Evolutionary conservation across 345 rosid genomes (phyloP).

Genomic region (Alliaria petiolata): DNA sequence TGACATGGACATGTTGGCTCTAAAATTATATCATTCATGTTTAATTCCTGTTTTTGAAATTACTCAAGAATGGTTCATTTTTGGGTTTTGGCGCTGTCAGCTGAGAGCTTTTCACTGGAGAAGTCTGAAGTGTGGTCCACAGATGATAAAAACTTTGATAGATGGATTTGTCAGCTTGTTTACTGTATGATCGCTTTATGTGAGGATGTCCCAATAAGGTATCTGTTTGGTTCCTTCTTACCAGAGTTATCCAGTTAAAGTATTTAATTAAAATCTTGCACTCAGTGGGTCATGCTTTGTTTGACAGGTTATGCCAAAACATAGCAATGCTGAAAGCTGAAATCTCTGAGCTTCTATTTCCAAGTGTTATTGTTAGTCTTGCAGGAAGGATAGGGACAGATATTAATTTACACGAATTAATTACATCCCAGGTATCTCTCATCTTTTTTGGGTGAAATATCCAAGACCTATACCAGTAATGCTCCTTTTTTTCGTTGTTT

Average conservation of each 20-base stretch:
- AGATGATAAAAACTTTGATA: conserved; percentile 59
- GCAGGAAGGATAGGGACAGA: conserved; percentile 56
- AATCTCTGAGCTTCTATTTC: conserved; percentile 83
- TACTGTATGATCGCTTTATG: conserved; percentile 67
- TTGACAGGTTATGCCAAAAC: conserved; percentile 81
- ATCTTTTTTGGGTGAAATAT: neutral
- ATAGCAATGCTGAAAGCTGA: conserved; percentile 76
- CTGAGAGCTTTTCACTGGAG: conserved; percentile 58
- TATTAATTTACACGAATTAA: conserved; percentile 47
- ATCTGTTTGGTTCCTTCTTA: conserved; percentile 13
- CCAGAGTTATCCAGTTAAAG: neutral
- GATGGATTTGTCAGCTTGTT: conserved; percentile 90
- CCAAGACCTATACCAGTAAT: neutral
- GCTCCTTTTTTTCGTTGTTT: neutral
- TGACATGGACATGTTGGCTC: neutral
- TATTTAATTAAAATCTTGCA: neutral
- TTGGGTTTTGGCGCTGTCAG: conserved; percentile 34
- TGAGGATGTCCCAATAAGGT: conserved; percentile 79
- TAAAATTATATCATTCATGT: neutral
- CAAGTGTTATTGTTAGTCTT: conserved; percentile 68
- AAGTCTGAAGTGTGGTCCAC: conserved; percentile 75
- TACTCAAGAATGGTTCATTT: conserved; percentile 22
- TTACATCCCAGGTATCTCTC: conserved; percentile 63
- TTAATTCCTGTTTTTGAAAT: conserved; percentile 1
- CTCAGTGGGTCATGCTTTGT: conserved; percentile 11